Conservation (phyloP, 257 asterid species). For the Solanum pennellii region DNA sequence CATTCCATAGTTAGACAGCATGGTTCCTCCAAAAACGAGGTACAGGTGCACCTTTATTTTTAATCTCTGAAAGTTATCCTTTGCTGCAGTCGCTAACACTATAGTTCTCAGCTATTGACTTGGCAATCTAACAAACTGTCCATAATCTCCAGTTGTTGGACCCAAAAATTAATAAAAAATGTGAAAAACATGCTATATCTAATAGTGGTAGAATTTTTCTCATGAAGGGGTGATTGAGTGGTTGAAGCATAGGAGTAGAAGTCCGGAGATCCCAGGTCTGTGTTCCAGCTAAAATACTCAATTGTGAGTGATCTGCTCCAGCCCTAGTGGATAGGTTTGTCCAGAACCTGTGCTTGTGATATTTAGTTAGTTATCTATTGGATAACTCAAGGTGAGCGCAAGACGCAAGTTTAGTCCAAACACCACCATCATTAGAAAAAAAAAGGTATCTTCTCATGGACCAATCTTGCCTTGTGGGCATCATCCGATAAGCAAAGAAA, state of each 20-base stretch:
- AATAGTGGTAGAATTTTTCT: not conserved
- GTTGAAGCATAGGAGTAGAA: not conserved
- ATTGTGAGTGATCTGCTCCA: not conserved
- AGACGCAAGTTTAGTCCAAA: not conserved
- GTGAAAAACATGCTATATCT: not conserved
- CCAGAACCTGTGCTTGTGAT: not conserved
- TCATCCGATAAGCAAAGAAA: not conserved
- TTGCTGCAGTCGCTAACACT: not conserved
- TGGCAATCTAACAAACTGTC: not conserved
- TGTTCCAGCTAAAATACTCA: not conserved
- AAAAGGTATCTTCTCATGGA: not conserved
- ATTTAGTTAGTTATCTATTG: not conserved
- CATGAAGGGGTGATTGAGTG: not conserved
- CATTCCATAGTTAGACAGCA: constrained; percentile 67
- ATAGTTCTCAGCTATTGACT: not conserved
- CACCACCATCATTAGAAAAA: not conserved
- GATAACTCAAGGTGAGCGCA: not conserved
- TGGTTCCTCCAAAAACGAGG: constrained; percentile 52
- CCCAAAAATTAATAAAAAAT: not conserved
- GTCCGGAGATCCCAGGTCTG: not conserved
- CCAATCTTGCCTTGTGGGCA: not conserved
- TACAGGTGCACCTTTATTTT: constrained; percentile 1
- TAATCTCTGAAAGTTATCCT: not conserved
- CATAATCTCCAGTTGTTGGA: not conserved
- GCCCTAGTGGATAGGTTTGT: not conserved